A percentile compares a stretch with the other conserved stretches of the same genome.
Evolutionary conservation across 2,329 filamentous ascomycete genomes (phyloP).

Genomic region (Escovopsis sp.): DNA sequence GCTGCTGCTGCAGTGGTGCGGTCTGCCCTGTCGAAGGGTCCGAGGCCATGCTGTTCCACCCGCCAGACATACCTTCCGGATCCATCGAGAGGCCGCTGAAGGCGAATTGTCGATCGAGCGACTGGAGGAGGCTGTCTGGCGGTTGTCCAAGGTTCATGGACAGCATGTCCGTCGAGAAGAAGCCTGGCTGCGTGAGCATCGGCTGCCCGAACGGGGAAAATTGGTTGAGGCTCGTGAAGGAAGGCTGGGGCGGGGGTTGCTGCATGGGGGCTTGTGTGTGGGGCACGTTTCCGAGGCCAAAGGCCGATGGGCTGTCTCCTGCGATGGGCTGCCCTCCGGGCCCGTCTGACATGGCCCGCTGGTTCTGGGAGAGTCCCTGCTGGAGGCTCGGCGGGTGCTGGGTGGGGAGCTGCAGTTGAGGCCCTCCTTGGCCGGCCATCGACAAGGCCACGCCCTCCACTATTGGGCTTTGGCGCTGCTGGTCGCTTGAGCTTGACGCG

Average conservation of each 20-base stretch:
- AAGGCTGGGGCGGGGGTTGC: slow-evolving; percentile 27
- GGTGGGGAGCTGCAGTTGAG: slow-evolving; percentile 10
- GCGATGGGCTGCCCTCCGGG: slow-evolving; percentile 19
- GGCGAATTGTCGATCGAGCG: slow-evolving; percentile 61
- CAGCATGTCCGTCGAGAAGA: slow-evolving; percentile 39
- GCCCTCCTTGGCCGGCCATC: slow-evolving; percentile 3
- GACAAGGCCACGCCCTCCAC: slow-evolving; percentile 3
- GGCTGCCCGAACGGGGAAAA: slow-evolving; percentile 23
- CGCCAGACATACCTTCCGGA: slow-evolving; percentile 21
- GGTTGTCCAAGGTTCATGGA: slow-evolving; percentile 34
- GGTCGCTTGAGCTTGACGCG: slow-evolving; percentile 1
- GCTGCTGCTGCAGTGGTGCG: slow-evolving; percentile 13
- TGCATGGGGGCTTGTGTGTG: slow-evolving; percentile 27
- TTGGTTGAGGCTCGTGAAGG: slow-evolving; percentile 32
- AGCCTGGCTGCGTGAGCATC: slow-evolving; percentile 20
- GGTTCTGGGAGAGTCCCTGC: slow-evolving; percentile 7
- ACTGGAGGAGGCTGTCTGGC: slow-evolving; percentile 40
- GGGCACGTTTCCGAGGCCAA: slow-evolving; percentile 26
- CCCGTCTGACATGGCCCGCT: slow-evolving; percentile 27
- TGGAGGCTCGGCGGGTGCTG: slow-evolving; percentile 7
- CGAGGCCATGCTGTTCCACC: slow-evolving; percentile 27
- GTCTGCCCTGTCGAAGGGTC: slow-evolving; percentile 12
- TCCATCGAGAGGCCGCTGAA: slow-evolving; percentile 55
- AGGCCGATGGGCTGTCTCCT: slow-evolving; percentile 16
- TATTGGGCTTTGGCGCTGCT: slow-evolving; percentile 1